These are phyloP conservation scores for Fusarium verticillioides DNA, from an alignment of 2,329 filamentous ascomycete genomes.

Conservation along the genomic window DNA sequence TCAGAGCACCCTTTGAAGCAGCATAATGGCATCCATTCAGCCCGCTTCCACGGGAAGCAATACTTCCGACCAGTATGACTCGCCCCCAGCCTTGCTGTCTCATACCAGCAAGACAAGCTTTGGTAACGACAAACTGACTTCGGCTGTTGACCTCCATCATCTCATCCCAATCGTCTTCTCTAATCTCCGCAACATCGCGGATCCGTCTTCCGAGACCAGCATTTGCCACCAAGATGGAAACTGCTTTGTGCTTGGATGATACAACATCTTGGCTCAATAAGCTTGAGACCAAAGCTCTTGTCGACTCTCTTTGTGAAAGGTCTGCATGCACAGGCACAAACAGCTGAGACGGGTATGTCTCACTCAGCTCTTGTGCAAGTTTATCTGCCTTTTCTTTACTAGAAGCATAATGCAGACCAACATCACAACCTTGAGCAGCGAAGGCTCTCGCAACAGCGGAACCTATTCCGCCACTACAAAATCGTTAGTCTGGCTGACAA, in stretches of 20 bases:
- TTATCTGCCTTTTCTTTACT: conserved; percentile 48
- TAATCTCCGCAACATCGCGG: conserved; percentile 48
- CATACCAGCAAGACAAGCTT: conserved; percentile 48
- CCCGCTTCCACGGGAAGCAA: conserved; percentile 48
- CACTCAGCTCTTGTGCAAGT: conserved; percentile 39
- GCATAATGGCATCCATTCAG: conserved; percentile 52
- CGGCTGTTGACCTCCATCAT: conserved; percentile 50
- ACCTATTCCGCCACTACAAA: conserved; percentile 50
- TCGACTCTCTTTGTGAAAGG: conserved; percentile 20
- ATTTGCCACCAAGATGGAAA: conserved; percentile 49
- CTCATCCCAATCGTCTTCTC: conserved; percentile 52
- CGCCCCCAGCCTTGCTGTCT: conserved; percentile 48
- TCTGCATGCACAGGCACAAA: conserved; percentile 17
- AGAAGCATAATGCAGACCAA: conserved; percentile 50
- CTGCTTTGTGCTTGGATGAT: conserved; percentile 36
- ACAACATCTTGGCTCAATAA: not conserved
- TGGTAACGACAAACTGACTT: conserved; percentile 50
- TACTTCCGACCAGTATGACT: conserved; percentile 49
- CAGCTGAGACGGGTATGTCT: not conserved
- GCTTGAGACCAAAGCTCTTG: conserved; percentile 2
- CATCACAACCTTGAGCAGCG: conserved; percentile 51
- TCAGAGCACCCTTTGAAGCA: conserved; percentile 48
- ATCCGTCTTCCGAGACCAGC: conserved; percentile 50
- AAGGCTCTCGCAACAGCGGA: conserved; percentile 47
- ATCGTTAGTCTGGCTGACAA: conserved; percentile 5